These are phyloP conservation scores for Backusella luteola DNA, from an alignment of 192 early-diverging fungal species.

Conservation along the genomic window DNA sequence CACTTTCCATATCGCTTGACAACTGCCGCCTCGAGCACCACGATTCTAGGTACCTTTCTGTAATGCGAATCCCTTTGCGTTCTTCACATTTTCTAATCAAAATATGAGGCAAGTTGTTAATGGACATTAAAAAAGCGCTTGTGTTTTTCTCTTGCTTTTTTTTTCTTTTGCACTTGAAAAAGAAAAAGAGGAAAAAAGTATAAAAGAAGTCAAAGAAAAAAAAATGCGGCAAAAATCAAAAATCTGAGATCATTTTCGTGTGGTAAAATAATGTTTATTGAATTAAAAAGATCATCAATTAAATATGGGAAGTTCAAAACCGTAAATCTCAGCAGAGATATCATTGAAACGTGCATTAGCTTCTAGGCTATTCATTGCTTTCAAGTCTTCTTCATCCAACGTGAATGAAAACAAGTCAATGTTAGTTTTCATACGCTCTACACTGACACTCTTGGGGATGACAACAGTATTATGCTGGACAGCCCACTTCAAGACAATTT, in stretches of 20 bases:
- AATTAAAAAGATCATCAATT: conserved; percentile 25
- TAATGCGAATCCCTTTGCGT: conserved; percentile 1
- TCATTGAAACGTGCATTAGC: conserved; percentile 45
- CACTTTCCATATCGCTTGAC: background rate
- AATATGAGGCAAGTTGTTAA: background rate
- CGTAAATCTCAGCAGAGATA: conserved; percentile 33
- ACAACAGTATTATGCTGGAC: conserved; percentile 60
- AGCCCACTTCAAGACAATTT: conserved; percentile 61
- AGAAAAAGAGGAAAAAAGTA: background rate
- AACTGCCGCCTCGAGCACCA: background rate
- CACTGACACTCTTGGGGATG: conserved; percentile 66
- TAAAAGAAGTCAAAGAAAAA: background rate
- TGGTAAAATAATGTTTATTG: too few relatives aligned
- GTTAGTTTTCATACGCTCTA: conserved; percentile 54
- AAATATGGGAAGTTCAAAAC: conserved; percentile 43
- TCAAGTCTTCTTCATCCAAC: conserved; percentile 46
- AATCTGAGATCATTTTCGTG: too few relatives aligned
- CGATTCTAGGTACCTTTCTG: background rate
- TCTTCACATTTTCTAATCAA: background rate
- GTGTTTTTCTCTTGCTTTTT: background rate
- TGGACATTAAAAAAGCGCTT: background rate
- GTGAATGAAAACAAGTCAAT: conserved; percentile 46
- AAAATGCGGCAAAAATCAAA: too few relatives aligned
- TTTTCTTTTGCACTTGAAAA: background rate
- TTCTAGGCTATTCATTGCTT: conserved; percentile 44